These are phyloP conservation scores for Entonaema liquescens DNA, from an alignment of 495 filamentous ascomycete genomes.

Conservation along the genomic window DNA sequence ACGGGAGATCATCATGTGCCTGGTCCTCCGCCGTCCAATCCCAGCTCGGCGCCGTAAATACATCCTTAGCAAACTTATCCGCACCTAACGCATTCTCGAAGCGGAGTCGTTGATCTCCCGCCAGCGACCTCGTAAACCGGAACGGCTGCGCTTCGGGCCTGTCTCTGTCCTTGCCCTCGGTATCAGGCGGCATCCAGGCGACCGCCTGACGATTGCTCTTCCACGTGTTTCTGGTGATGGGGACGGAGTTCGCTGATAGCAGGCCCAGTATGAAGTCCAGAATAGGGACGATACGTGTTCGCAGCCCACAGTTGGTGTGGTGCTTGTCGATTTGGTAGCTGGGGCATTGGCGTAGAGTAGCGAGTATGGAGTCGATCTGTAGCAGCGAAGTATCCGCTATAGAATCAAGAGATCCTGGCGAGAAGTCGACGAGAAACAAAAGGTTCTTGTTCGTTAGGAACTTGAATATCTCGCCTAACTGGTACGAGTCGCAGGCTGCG, in stretches of 20 bases:
- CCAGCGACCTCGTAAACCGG: conserved; percentile 50
- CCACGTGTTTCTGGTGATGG: conserved; percentile 59
- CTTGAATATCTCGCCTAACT: conserved; percentile 84
- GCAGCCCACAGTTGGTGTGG: conserved; percentile 80
- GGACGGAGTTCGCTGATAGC: conserved; percentile 53
- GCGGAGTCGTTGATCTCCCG: conserved; percentile 51
- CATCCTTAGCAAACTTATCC: conserved; percentile 53
- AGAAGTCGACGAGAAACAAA: conserved; percentile 58
- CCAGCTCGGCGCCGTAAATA: conserved; percentile 68
- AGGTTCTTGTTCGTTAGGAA: conserved; percentile 71
- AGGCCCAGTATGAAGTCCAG: conserved; percentile 70
- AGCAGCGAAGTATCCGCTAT: conserved; percentile 45
- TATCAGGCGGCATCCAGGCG: conserved; percentile 44
- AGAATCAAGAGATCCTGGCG: conserved; percentile 44
- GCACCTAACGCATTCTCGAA: conserved; percentile 52
- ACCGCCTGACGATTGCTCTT: conserved; percentile 45
- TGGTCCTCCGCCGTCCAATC: conserved; percentile 64
- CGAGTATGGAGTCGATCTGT: conserved; percentile 49
- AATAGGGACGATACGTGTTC: conserved; percentile 70
- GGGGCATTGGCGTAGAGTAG: conserved; percentile 61
- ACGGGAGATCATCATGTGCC: conserved; percentile 24
- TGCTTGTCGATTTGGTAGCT: conserved; percentile 81
- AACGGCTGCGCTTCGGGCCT: conserved; percentile 44
- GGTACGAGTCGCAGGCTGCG: conserved; percentile 81
- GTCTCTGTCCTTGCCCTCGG: conserved; percentile 11